A percentile compares a stretch with the other conserved stretches of the same genome.
Evolutionary conservation across 148 eudicot species (phyloP).

Genomic region (Pouteria glomerata): DNA sequence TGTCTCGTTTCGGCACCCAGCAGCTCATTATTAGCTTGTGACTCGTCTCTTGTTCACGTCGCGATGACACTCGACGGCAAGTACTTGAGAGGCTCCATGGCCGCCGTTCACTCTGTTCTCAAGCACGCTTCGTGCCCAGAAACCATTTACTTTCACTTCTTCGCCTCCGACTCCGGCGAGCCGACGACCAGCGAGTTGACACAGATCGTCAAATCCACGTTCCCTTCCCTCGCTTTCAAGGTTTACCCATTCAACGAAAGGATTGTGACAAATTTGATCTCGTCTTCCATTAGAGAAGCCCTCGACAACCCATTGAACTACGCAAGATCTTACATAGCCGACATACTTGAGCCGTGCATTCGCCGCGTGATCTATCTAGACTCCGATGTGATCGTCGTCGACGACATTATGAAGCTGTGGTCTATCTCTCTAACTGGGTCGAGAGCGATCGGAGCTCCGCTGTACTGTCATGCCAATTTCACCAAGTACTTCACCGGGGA

Average conservation of each 20-base stretch:
- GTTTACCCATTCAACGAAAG: conserved; percentile 23
- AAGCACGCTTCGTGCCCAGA: conserved; percentile 43
- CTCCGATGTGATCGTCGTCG: conserved; percentile 34
- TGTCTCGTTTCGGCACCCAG: conserved; percentile 8
- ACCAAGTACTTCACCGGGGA: conserved; percentile 23
- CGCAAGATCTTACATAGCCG: conserved; percentile 35
- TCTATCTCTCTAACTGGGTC: conserved; percentile 21
- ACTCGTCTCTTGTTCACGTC: conserved; percentile 25
- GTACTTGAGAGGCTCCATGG: conserved; percentile 44
- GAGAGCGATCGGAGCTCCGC: conserved; percentile 36
- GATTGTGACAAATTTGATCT: conserved; percentile 19
- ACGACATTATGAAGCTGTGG: conserved; percentile 34
- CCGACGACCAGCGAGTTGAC: not conserved
- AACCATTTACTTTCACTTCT: conserved; percentile 37
- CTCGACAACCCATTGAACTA: conserved; percentile 45
- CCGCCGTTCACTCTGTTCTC: conserved; percentile 37
- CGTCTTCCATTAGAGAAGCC: conserved; percentile 39
- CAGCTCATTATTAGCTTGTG: not conserved
- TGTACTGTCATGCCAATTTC: conserved; percentile 33
- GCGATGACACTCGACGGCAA: conserved; percentile 40
- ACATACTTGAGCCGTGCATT: conserved; percentile 24
- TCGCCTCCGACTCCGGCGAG: conserved; percentile 18
- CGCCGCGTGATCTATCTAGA: conserved; percentile 37
- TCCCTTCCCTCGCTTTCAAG: conserved; percentile 27
- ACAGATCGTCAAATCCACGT: conserved; percentile 18